Percentiles rank a stretch among this genome's conserved stretches.
Evolutionary conservation across 495 filamentous ascomycete species (phyloP).

Genomic region (Trichodelitschia bisporula): DNA sequence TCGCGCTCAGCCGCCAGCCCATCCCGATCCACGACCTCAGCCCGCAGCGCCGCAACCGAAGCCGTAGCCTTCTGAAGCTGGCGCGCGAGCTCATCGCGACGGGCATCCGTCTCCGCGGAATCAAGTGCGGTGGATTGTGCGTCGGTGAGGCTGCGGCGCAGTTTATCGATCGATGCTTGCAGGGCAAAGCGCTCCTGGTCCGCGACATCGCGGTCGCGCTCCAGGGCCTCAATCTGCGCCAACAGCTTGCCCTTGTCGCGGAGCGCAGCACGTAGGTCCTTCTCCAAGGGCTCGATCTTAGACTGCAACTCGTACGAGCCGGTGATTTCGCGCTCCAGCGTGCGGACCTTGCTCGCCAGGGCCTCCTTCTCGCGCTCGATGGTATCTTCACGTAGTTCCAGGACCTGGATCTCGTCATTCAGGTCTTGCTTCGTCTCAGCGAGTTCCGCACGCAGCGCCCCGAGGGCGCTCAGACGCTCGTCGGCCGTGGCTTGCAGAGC

Average conservation of each 20-base stretch:
- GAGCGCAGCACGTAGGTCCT: conserved; percentile 9
- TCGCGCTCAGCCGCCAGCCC: too few species aligned
- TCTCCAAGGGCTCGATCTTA: conserved; percentile 8
- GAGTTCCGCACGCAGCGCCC: conserved; percentile 3
- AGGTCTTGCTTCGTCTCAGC: conserved; percentile 11
- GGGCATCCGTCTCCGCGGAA: conserved; percentile 12
- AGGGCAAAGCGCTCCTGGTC: conserved; percentile 9
- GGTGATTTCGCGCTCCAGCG: conserved; percentile 28
- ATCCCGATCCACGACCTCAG: too few species aligned
- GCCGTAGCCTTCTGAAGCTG: too few species aligned
- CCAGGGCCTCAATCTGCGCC: conserved; percentile 10
- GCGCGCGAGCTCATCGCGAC: too few species aligned
- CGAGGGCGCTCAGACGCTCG: conserved; percentile 3
- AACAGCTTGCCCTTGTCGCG: conserved; percentile 9
- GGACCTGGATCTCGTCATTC: conserved; percentile 20
- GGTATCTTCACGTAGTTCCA: conserved; percentile 18
- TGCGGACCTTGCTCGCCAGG: conserved; percentile 27
- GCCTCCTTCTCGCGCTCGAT: conserved; percentile 17
- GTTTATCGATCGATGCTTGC: conserved; percentile 10
- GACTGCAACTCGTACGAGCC: conserved; percentile 6
- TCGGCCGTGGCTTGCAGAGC: conserved; percentile 5
- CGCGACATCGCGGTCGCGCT: conserved; percentile 13
- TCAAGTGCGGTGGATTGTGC: conserved; percentile 15
- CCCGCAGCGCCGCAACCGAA: too few species aligned
- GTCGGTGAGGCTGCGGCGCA: conserved; percentile 13